A percentile compares a stretch with the other conserved stretches of the same genome.
Evolutionary conservation across 1,139 yeast genomes (phyloP).

Genomic region (Komagataea norvegica): DNA sequence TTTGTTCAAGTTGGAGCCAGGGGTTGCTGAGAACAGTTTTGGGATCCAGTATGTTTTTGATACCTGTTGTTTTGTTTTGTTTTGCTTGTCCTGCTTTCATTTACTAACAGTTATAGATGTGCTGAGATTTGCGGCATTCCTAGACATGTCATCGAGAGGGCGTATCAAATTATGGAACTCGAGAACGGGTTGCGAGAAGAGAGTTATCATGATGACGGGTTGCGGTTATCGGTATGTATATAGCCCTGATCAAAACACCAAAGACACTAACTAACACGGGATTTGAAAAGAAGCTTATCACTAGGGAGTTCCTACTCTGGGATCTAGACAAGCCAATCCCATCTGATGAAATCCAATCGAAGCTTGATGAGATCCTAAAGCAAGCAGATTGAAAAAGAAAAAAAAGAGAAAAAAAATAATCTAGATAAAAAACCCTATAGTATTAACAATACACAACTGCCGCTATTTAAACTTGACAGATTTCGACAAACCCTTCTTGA

Average conservation of each 20-base stretch:
- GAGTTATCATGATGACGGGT: constrained; percentile 16
- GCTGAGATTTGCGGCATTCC: constrained; percentile 36
- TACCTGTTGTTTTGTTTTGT: neutral
- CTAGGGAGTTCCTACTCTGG: constrained; percentile 31
- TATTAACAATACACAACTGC: neutral
- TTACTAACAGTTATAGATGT: constrained; percentile 28
- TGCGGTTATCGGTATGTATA: constrained; percentile 10
- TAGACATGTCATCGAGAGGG: constrained; percentile 28
- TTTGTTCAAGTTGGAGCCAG: constrained; percentile 31
- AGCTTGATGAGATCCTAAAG: constrained; percentile 8
- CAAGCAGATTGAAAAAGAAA: neutral
- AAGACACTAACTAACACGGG: neutral
- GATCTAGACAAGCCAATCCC: constrained; percentile 22
- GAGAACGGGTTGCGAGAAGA: constrained; percentile 9
- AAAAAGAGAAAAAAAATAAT: neutral
- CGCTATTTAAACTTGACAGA: constrained; percentile 60
- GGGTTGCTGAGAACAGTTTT: constrained; percentile 33
- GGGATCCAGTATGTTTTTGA: constrained; percentile 29
- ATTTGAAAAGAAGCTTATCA: constrained; percentile 15
- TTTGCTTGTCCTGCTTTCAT: no score
- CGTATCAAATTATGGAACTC: constrained; percentile 24
- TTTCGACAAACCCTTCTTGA: constrained; percentile 84
- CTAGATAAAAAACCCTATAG: no score
- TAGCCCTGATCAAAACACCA: neutral
- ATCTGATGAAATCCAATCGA: constrained; percentile 2